These are phyloP conservation scores for Claviceps pusilla DNA, from an alignment of 2,329 filamentous ascomycete species.

Conservation along the genomic window DNA sequence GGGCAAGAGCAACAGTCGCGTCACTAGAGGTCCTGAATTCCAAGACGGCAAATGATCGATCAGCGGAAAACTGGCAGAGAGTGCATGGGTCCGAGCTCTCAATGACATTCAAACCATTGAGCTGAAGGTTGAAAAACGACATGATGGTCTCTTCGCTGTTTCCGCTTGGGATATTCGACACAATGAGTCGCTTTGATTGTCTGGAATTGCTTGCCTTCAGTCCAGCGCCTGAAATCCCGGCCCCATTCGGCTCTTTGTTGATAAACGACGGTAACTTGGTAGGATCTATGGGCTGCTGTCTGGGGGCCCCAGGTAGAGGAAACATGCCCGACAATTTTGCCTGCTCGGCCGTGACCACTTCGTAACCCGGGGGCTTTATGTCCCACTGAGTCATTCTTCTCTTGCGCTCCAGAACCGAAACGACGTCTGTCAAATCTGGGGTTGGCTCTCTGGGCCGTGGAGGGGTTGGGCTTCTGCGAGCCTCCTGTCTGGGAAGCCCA, in stretches of 20 bases:
- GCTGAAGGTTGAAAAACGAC: slow-evolving; percentile 86
- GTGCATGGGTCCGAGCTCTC: slow-evolving; percentile 72
- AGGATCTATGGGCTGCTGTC: slow-evolving; percentile 90
- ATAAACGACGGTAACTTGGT: slow-evolving; percentile 90
- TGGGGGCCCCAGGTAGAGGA: slow-evolving; percentile 83
- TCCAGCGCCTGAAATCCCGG: slow-evolving; percentile 54
- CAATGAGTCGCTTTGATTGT: slow-evolving; percentile 82
- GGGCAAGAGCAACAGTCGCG: slow-evolving; percentile 75
- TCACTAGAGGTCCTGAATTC: slow-evolving; percentile 84
- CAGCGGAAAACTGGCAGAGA: slow-evolving; percentile 65
- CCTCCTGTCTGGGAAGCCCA: slow-evolving; percentile 29
- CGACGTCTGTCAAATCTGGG: slow-evolving; percentile 76
- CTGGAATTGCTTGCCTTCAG: slow-evolving; percentile 87
- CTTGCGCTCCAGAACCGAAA: slow-evolving; percentile 72
- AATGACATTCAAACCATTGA: slow-evolving; percentile 91
- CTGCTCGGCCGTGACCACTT: slow-evolving; percentile 95
- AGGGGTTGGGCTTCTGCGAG: slow-evolving; percentile 61
- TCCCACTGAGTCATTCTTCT: slow-evolving; percentile 97
- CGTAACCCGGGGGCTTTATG: slow-evolving; percentile 95
- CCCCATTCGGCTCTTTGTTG: slow-evolving; percentile 71
- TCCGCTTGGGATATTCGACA: slow-evolving; percentile 62
- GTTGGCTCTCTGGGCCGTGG: slow-evolving; percentile 90
- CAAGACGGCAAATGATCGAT: slow-evolving; percentile 66
- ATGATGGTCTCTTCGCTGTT: slow-evolving; percentile 63
- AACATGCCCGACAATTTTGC: slow-evolving; percentile 99